Percentiles rank a stretch among this genome's conserved stretches.
These are phyloP conservation scores for Hypseocharis bilobata DNA, from an alignment of 441 rosid genomes.

Conservation along the genomic window DNA sequence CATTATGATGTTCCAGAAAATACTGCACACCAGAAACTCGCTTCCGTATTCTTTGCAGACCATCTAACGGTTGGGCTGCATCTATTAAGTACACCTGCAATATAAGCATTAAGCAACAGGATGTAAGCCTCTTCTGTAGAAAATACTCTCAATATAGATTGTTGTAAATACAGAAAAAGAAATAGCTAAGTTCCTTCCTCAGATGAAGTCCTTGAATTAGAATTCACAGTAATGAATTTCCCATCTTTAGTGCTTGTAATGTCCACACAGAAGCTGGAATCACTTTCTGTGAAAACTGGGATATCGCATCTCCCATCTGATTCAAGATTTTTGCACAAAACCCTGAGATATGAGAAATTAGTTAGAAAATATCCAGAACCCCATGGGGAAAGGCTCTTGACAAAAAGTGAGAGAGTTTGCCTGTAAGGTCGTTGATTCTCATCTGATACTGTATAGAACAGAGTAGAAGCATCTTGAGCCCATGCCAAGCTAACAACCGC, in stretches of 20 bases:
- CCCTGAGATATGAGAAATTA: constrained; percentile 37
- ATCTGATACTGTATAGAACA: constrained; percentile 63
- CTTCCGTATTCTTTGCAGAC: constrained; percentile 45
- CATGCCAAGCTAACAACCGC: constrained; percentile 83
- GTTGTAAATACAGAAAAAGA: constrained; percentile 20
- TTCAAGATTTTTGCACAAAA: constrained; percentile 51
- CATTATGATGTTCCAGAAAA: constrained; percentile 74
- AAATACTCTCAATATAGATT: background rate
- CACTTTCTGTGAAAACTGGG: constrained; percentile 45
- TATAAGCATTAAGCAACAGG: constrained; percentile 12
- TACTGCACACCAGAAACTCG: constrained; percentile 59
- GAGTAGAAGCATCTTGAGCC: constrained; percentile 62
- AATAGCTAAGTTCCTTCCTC: constrained; percentile 63
- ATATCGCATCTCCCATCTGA: constrained; percentile 34
- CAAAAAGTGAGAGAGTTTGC: constrained; percentile 26
- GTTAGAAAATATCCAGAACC: constrained; percentile 19
- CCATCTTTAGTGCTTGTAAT: constrained; percentile 86
- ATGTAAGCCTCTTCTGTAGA: constrained; percentile 21
- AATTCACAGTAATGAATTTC: constrained; percentile 84
- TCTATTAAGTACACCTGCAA: constrained; percentile 67
- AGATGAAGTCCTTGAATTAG: constrained; percentile 86
- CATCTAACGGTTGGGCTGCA: constrained; percentile 41
- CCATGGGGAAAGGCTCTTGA: background rate
- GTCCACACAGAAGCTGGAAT: constrained; percentile 76
- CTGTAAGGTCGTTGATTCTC: constrained; percentile 68